Base-by-base conservation (phyloP, 768 basidiomycete genomes). In the Mycena kentingensis region DNA sequence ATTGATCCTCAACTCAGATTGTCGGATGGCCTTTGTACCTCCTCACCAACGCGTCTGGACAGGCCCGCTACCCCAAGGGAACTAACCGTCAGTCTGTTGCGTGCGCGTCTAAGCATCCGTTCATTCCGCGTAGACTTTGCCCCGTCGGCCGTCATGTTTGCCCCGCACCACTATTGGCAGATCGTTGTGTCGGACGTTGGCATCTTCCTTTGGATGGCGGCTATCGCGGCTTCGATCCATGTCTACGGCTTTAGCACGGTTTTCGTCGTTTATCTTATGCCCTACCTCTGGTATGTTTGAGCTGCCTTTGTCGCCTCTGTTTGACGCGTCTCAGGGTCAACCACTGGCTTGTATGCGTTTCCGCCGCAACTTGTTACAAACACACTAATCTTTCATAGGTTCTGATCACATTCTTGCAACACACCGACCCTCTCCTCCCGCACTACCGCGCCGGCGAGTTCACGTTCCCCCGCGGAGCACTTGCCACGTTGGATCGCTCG, bases 321-420 rank as follows among this genome's bases (percentile, higher is more conserved):
- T 55, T 37, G 21, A 37, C 34, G 42, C 24, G 7, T 10, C 12
- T 10, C 54, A 86, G 82, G 85, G 84, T 88, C 48, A 92, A 92
- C 77, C 91, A 93, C 78, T 97, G 94, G 94, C 80, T 98, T 48
- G 92, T 98, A 51, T 65, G n/a, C n/a, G n/a, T n/a, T n/a, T n/a
- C n/a, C n/a, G n/a, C n/a, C n/a, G n/a, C n/a, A n/a, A n/a, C n/a
- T n/a, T n/a, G n/a, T n/a, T n/a, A n/a, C n/a, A n/a, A n/a, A n/a
- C n/a, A n/a, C n/a, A n/a, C n/a, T n/a, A n/a, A n/a, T n/a, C n/a
- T n/a, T n/a, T n/a, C n/a, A n/a, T n/a, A n/a, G n/a, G n/a, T n/a
- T n/a, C n/a, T 93, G 63, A 97, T 98, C 76, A 97, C 94, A 18
- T 98, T 93, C 88, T 79, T 98, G 45, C 96, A 99, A 75, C 96